Evolutionary conservation across 108 stramenopile genomes (phyloP), one percentile per base, ranked within the genome.

Genomic region (Craspedostauros australis): DNA sequence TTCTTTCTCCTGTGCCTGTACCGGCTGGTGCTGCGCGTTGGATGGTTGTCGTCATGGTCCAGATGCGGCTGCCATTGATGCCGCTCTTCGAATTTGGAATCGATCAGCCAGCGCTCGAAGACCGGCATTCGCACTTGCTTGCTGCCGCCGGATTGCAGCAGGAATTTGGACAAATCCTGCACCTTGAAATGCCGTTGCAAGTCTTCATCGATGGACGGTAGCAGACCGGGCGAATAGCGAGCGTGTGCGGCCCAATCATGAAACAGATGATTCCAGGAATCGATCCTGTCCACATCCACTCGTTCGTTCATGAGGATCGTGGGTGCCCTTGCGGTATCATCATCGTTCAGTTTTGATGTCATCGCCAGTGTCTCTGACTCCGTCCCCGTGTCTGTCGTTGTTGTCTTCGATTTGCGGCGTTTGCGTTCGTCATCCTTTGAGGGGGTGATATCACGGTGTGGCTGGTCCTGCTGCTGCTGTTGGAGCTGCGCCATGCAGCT

Each of bases 51-150:
- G n/a, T n/a, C n/a, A n/a, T n/a, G n/a, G n/a, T 27, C 54, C 22
- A 11, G 28, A 51, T 55, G 12, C 40, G 48, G 11, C 54, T 61
- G 2, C 52, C 51, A 41, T 71, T 54, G 39, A 37, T 29, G 57
- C 52, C 29, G 49, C 38, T 86, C 78, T 54, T 88, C 86, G 15
- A 79, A 34, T 34, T 72, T 82, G 0, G 80, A 64, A 53, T 88
- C 86, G n/a, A 88, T 11, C 14, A 84, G 37, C 82, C 82, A 88
- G 32, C 86, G 47, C 50, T 88, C 86, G 60, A 88, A 88, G 0
- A 66, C 37, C 6, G 86, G 82, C 82, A 88, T 88, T 15, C 82
- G 70, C 0, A 84, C 9, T 54, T 69, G 30, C 11, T 58, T 41
- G 40, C 61, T 64, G 21, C 25, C 16, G 21, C 70, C 63, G 15